A percentile compares a stretch with the other conserved stretches of the same genome.
phyloP scores from a whole-genome alignment of 2,329 filamentous ascomycete species.

The Penicillium sp. region DNA sequence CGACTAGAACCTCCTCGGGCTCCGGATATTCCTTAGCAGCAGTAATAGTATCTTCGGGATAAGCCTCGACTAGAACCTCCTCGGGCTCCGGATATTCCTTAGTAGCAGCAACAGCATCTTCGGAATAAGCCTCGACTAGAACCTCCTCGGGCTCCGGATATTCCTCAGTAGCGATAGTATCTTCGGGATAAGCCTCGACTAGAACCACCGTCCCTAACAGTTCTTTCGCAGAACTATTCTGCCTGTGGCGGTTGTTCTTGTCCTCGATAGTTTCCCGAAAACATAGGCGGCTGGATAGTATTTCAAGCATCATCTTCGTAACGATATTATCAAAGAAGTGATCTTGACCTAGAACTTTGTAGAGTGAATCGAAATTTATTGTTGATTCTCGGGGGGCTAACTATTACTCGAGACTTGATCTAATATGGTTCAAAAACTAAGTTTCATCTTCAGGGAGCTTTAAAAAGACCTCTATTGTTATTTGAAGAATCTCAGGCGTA shows the following conservation, averaged over 20 bases:
- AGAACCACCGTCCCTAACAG: too few relatives aligned
- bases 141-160: too few relatives aligned
- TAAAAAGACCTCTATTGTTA: slow-evolving; percentile 14
- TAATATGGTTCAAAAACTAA: slow-evolving; percentile 18
- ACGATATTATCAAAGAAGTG: slow-evolving; percentile 17
- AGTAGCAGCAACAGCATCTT: too few relatives aligned
- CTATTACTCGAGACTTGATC: slow-evolving; percentile 3
- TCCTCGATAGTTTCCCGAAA: not conserved
- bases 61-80: too few relatives aligned
- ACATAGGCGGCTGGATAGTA: slow-evolving; percentile 12
- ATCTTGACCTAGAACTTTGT: slow-evolving; percentile 14
- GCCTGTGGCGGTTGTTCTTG: not conserved
- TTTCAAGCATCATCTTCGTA: slow-evolving; percentile 15
- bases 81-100: too few relatives aligned
- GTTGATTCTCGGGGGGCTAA: slow-evolving; percentile 3
- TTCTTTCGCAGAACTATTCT: not conserved
- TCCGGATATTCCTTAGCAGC: too few relatives aligned
- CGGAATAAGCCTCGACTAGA: too few relatives aligned
- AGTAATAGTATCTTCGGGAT: too few relatives aligned
- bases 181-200: too few relatives aligned
- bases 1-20: too few relatives aligned
- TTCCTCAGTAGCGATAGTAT: too few relatives aligned
- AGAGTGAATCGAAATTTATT: slow-evolving; percentile 6
- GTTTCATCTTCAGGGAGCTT: slow-evolving; percentile 18
- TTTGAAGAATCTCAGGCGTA: slow-evolving; percentile 13